These are phyloP conservation scores for Suhomyces atakaporum DNA, from an alignment of 1,139 yeast species.

Conservation along the genomic window DNA sequence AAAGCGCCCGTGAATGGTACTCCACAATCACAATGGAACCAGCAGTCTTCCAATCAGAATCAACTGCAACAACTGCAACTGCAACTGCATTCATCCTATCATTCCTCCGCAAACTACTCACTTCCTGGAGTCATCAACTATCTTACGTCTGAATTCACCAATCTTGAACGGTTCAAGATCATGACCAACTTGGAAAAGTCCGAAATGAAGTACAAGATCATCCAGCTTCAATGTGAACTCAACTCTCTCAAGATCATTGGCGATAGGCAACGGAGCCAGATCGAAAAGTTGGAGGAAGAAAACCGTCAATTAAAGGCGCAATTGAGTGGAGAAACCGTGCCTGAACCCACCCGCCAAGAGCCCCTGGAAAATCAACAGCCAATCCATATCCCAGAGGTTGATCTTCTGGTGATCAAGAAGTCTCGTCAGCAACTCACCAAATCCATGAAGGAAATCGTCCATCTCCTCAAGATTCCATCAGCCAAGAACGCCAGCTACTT, in stretches of 20 bases:
- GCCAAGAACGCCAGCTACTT: slow-evolving; percentile 23
- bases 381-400: slow-evolving; percentile 46
- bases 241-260: slow-evolving; percentile 43
- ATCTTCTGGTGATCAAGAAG: slow-evolving; percentile 39
- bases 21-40: slow-evolving; percentile 16
- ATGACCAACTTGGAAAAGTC: slow-evolving; percentile 57
- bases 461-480: slow-evolving; percentile 41
- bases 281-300: slow-evolving; percentile 33
- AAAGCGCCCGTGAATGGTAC: slow-evolving; percentile 7
- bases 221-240: slow-evolving; percentile 56
- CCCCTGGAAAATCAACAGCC: no score
- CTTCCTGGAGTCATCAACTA: slow-evolving; percentile 68
- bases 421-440: slow-evolving; percentile 42
- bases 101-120: slow-evolving; percentile 41
- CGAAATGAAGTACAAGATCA: slow-evolving; percentile 56
- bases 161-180: slow-evolving; percentile 58
- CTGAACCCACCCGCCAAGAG: no score
- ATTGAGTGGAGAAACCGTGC: slow-evolving; percentile 3
- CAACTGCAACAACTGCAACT: slow-evolving; percentile 17
- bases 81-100: slow-evolving; percentile 16
- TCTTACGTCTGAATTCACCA: slow-evolving; percentile 60
- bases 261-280: slow-evolving; percentile 37
- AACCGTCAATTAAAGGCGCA: slow-evolving; percentile 8
- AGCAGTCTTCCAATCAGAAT: slow-evolving; percentile 14
- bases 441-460: slow-evolving; percentile 46